Evolutionary conservation across 305 asterid species (phyloP).

Genomic region (Lippia alba): DNA sequence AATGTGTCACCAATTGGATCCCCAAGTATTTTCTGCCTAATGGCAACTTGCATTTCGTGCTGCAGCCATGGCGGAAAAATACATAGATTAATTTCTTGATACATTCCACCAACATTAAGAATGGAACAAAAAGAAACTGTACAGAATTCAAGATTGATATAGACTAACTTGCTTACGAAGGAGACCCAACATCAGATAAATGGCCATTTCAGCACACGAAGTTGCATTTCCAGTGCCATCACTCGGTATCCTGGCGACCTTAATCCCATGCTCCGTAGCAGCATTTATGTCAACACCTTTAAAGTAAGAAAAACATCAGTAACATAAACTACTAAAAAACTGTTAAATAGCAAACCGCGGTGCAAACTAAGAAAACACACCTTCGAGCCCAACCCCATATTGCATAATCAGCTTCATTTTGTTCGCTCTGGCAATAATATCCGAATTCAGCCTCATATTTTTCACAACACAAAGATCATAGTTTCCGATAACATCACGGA

Average conservation of each 20-base stretch:
- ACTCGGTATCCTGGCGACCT: slow-evolving; percentile 90
- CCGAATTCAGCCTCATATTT: slow-evolving; percentile 63
- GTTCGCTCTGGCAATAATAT: slow-evolving; percentile 73
- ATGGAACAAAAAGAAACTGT: slow-evolving; percentile 8
- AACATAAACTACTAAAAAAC: slow-evolving; percentile 13
- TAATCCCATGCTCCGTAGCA: slow-evolving; percentile 84
- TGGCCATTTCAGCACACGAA: slow-evolving; percentile 98
- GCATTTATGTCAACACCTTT: slow-evolving; percentile 81
- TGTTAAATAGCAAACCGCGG: not conserved
- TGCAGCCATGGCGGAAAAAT: slow-evolving; percentile 36
- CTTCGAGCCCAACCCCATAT: slow-evolving; percentile 96
- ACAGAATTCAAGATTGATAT: slow-evolving; percentile 28
- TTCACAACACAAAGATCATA: slow-evolving; percentile 82
- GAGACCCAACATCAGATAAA: slow-evolving; percentile 88
- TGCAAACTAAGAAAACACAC: slow-evolving; percentile 40
- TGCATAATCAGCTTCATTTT: slow-evolving; percentile 94
- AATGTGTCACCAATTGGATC: slow-evolving; percentile 84
- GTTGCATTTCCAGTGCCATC: slow-evolving; percentile 81
- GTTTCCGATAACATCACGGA: slow-evolving; percentile 66
- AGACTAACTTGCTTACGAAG: slow-evolving; percentile 93
- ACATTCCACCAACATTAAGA: slow-evolving; percentile 8
- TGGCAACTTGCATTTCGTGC: slow-evolving; percentile 72
- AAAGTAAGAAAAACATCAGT: not conserved
- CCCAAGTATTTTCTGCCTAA: slow-evolving; percentile 74
- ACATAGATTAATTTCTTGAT: not conserved